Evolutionary conservation across 2,329 filamentous ascomycete species (phyloP), one percentile per base, ranked within the genome.

Genomic region (Monosporascus sp.): DNA sequence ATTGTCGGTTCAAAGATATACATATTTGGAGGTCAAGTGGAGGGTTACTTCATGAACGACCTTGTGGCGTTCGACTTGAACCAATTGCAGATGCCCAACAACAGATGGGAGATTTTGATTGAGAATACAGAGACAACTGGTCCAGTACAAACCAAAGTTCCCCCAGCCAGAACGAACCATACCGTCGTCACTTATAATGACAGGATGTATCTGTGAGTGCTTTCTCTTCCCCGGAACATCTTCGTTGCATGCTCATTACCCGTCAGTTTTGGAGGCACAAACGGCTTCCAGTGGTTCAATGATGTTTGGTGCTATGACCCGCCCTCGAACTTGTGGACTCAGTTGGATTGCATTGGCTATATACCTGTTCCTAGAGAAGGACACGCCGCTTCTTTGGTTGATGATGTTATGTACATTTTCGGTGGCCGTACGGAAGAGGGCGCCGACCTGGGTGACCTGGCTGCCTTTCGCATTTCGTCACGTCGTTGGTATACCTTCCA

Each of bases 391-490:
- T 87, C 93, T 4, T 78, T 99, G 20, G 92, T 99, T 44, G 91
- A 94, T 68, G 94, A 99, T 68, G 94, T 97, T 55, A 99, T 99
- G 95, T 99, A 99, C 74, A 86, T 99, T 56, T 99, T 99, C 70
- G 95, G 95, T 62, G 94, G 94, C 45, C 88, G 94, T 55, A 97
- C 91, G 0, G 91, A 97, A 66, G 92, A 97, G 62, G 94, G 94
- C 1, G 84, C 86, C 28, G 94, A 99, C 68, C 76, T 99, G 4
- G 94, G 93, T 37, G 94, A 99, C 70, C 78, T 99, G 44, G 93
- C 94, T 2, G 94, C 94, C 1, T 85, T 85, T 63, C 74, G 80
- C 51, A 84, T 85, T 55, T 84, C 87, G 1, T 91, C 91, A 11
- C 86, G 90, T 59, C 84, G 94, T 55, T 99, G 94, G 94, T 99